phyloP scores from a whole-genome alignment of 352 stramenopile species.

The Phytophthora crassamura region DNA sequence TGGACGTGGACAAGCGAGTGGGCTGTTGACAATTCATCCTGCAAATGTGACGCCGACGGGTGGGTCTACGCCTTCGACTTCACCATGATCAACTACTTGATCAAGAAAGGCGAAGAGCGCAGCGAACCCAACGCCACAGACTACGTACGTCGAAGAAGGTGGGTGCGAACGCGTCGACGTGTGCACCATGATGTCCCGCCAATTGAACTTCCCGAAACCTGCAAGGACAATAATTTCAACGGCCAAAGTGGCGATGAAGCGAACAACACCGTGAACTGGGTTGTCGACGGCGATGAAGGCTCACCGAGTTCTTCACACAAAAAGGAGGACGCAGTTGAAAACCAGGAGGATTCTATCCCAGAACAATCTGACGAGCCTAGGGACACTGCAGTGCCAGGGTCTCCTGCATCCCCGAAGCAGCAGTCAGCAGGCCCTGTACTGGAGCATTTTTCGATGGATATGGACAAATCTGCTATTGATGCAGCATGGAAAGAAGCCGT shows the following conservation, averaged over 20 bases:
- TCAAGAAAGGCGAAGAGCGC: constrained; percentile 63
- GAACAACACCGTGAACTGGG: constrained; percentile 20
- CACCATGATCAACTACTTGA: constrained; percentile 74
- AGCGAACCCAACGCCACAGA: constrained; percentile 64
- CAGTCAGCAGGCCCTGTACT: constrained; percentile 14
- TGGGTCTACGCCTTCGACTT: constrained; percentile 88
- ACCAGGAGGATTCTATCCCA: constrained; percentile 11
- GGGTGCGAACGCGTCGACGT: constrained; percentile 62
- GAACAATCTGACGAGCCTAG: constrained; percentile 4
- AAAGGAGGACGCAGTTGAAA: background rate
- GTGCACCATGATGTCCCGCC: constrained; percentile 18
- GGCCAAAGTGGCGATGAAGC: constrained; percentile 36
- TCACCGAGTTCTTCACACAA: constrained; percentile 23
- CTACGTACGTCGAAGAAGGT: constrained; percentile 72
- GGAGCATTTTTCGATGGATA: constrained; percentile 44
- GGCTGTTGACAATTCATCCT: constrained; percentile 56
- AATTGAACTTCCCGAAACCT: constrained; percentile 6
- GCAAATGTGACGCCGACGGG: constrained; percentile 66
- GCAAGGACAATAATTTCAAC: constrained; percentile 20
- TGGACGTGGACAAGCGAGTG: constrained; percentile 76
- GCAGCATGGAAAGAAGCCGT: constrained; percentile 55
- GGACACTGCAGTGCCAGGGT: constrained; percentile 1
- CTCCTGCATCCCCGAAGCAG: background rate
- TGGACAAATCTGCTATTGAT: constrained; percentile 66
- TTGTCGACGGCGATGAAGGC: constrained; percentile 37